A percentile compares a stretch with the other conserved stretches of the same genome.
These are phyloP conservation scores for Neocallimastix lanati DNA, from an alignment of 192 early-diverging fungal species.

Conservation along the genomic window DNA sequence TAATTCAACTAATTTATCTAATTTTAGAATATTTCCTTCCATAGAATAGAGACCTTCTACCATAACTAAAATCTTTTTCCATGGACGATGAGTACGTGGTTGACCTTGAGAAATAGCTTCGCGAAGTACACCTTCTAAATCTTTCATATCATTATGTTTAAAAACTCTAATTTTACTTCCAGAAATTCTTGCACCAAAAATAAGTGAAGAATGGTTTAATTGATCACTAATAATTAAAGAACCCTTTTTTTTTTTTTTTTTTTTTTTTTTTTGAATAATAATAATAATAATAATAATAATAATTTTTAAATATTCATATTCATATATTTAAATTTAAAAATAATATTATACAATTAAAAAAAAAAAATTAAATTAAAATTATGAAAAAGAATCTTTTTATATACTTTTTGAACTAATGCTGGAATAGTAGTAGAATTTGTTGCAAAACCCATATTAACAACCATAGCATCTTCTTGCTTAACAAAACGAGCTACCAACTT, in stretches of 20 bases:
- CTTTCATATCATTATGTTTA: constrained; percentile 74
- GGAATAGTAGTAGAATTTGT: constrained; percentile 91
- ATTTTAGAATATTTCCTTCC: constrained; percentile 81
- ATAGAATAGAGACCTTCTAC: constrained; percentile 95
- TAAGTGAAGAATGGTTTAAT: constrained; percentile 84
- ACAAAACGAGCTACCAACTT: constrained; percentile 74
- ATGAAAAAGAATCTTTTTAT: too few species aligned
- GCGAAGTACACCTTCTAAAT: constrained; percentile 62
- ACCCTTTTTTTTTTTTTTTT: constrained; percentile 23
- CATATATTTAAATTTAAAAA: too few species aligned
- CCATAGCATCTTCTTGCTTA: constrained; percentile 66
- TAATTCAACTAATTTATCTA: constrained; percentile 74
- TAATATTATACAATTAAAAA: background rate
- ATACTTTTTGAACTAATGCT: constrained; percentile 47
- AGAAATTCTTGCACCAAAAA: constrained; percentile 82
- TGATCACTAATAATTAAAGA: constrained; percentile 88
- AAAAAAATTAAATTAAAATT: background rate
- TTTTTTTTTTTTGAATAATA: too few species aligned
- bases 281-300: too few species aligned
- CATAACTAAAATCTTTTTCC: constrained; percentile 96
- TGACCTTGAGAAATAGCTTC: constrained; percentile 86
- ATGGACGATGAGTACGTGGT: constrained; percentile 90
- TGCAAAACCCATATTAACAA: constrained; percentile 91
- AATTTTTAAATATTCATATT: too few species aligned
- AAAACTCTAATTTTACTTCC: constrained; percentile 82